A percentile compares a stretch with the other conserved stretches of the same genome.
Conservation (phyloP, 805 yeast species). For the Candida nemodendra region DNA sequence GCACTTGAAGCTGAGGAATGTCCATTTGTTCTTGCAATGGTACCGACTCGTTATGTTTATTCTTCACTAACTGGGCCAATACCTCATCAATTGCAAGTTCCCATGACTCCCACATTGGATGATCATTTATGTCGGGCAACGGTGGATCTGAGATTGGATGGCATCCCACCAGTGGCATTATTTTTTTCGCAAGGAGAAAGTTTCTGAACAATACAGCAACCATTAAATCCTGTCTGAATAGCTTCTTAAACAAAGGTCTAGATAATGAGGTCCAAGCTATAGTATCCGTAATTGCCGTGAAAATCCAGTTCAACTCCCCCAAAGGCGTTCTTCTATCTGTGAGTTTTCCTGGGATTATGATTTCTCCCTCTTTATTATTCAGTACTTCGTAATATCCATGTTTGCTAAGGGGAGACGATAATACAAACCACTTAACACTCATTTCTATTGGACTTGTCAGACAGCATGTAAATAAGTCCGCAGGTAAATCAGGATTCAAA, state of each 20-base stretch:
- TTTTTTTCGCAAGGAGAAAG: constrained; percentile 85
- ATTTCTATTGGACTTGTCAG: constrained; percentile 94
- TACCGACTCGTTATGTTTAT: constrained; percentile 24
- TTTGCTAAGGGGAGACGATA: constrained; percentile 67
- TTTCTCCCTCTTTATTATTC: constrained; percentile 48
- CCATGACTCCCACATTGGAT: constrained; percentile 98
- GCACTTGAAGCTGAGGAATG: constrained; percentile 31
- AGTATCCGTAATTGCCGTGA: constrained; percentile 96
- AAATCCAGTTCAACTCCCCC: constrained; percentile 96
- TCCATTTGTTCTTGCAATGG: constrained; percentile 25
- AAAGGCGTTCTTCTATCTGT: constrained; percentile 93
- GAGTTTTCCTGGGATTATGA: constrained; percentile 83
- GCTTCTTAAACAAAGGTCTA: constrained; percentile 80
- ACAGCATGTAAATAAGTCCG: constrained; percentile 94
- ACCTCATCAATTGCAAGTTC: constrained; percentile 96
- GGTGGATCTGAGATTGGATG: constrained; percentile 95
- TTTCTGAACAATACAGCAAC: constrained; percentile 95
- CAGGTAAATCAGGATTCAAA: constrained; percentile 92
- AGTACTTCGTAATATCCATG: constrained; percentile 51
- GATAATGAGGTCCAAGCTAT: constrained; percentile 96
- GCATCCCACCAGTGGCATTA: constrained; percentile 90
- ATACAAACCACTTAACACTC: constrained; percentile 85
- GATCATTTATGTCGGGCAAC: constrained; percentile 79
- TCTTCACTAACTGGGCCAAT: constrained; percentile 62
- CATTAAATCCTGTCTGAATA: constrained; percentile 93